Conservation (phyloP, 169 alveolate species). For the Eimeria brunetti region DNA sequence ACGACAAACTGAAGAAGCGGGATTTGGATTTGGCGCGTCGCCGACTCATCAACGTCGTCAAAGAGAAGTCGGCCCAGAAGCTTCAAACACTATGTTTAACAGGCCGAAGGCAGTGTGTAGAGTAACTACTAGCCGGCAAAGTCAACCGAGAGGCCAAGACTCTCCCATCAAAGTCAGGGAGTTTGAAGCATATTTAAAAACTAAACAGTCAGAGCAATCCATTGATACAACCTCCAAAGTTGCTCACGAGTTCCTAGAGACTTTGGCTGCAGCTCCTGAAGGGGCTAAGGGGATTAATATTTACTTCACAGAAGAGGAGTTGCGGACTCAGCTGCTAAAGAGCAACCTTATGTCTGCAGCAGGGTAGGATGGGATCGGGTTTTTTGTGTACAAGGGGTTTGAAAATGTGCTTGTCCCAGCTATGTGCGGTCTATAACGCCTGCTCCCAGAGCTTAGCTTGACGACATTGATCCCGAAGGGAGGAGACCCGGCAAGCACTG, state of each 20-base stretch:
- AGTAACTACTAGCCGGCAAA: background rate
- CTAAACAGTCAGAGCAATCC: background rate
- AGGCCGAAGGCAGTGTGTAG: background rate
- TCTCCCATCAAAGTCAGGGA: conserved; percentile 12
- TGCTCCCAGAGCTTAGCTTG: background rate
- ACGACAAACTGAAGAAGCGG: background rate
- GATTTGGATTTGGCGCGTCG: background rate
- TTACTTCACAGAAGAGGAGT: background rate
- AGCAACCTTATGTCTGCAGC: background rate
- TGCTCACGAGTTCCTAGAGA: background rate
- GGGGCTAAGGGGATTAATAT: background rate
- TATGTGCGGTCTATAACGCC: background rate
- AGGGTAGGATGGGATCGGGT: conserved; percentile 17
- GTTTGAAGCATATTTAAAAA: background rate
- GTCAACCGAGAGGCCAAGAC: background rate
- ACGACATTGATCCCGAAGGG: background rate
- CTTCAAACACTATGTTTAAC: background rate
- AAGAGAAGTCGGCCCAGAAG: background rate
- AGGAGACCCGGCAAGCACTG: background rate
- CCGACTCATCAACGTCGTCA: background rate
- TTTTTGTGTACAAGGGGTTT: conserved; percentile 18
- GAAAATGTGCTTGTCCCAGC: conserved; percentile 34
- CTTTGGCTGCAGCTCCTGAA: background rate
- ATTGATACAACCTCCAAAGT: background rate
- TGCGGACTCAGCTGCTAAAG: conserved; percentile 22